These are phyloP conservation scores for Tylopilus orsonianus DNA, from an alignment of 1,284 basidiomycete genomes.

Conservation along the genomic window DNA sequence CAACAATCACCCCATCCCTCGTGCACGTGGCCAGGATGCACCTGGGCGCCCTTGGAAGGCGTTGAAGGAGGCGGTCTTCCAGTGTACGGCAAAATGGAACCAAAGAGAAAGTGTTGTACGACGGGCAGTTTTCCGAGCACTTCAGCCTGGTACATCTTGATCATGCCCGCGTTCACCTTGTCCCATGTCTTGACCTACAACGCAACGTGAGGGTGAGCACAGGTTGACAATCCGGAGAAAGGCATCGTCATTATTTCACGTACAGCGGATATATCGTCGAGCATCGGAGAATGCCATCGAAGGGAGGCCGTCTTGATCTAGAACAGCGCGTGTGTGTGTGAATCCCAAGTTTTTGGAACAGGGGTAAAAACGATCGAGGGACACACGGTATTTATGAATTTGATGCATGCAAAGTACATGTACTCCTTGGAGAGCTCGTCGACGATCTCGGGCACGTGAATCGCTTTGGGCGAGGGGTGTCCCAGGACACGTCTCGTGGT, in stretches of 20 bases:
- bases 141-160: conserved; percentile 97
- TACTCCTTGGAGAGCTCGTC: conserved; percentile 91
- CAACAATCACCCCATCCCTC: conserved; percentile 92
- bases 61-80: conserved; percentile 49
- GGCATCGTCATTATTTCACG: too few species aligned
- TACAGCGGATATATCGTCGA: conserved; percentile 95
- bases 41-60: conserved; percentile 39
- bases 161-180: conserved; percentile 97
- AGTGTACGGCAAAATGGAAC: conserved; percentile 77
- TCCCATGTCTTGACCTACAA: conserved; percentile 89
- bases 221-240: too few species aligned
- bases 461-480: conserved; percentile 88
- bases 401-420: conserved; percentile 97
- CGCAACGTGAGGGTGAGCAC: neutral
- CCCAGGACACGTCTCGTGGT: conserved; percentile 39
- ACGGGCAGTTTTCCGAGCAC: conserved; percentile 96
- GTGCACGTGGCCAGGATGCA: conserved; percentile 51
- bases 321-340: too few species aligned
- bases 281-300: conserved; percentile 98
- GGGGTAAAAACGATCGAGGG: too few species aligned
- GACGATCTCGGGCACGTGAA: conserved; percentile 90
- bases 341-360: too few species aligned
- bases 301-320: conserved; percentile 95
- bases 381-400: conserved; percentile 92
- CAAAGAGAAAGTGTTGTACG: conserved; percentile 95